phyloP scores from a whole-genome alignment of 148 eudicot genomes.

The Heliamphora exappendiculata region DNA sequence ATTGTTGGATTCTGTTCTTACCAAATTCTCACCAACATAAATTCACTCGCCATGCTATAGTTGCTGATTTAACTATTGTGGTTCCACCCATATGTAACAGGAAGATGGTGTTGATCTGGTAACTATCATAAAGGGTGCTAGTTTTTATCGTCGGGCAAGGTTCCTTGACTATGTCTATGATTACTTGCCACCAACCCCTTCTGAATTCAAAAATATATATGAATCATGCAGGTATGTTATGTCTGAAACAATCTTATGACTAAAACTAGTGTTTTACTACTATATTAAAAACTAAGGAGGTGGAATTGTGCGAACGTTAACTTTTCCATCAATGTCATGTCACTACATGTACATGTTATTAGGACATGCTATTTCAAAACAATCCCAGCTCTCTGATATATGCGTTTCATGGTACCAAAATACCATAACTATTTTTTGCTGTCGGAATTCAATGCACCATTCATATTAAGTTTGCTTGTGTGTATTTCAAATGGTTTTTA shows the following conservation, averaged over 20 bases:
- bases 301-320: neutral
- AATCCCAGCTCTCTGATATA: neutral
- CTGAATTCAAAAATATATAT: slow-evolving; percentile 31
- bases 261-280: neutral
- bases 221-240: slow-evolving; percentile 28
- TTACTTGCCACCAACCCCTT: slow-evolving; percentile 37
- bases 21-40: neutral
- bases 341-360: neutral
- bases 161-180: slow-evolving; percentile 32
- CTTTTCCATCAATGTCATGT: neutral
- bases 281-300: no score
- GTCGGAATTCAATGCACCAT: neutral
- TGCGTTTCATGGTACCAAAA: neutral
- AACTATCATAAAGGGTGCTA: slow-evolving; percentile 39
- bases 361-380: neutral
- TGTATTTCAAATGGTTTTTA: neutral
- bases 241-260: neutral
- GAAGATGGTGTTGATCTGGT: slow-evolving; percentile 44
- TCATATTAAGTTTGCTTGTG: neutral
- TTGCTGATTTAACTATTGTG: slow-evolving; percentile 1
- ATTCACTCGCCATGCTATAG: neutral
- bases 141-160: slow-evolving; percentile 41
- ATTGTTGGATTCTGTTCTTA: neutral
- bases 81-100: slow-evolving; percentile 22
- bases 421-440: neutral